A percentile compares a stretch with the other conserved stretches of the same genome.
Conservation (phyloP, 306 rosid species). For the Corylus americana region DNA sequence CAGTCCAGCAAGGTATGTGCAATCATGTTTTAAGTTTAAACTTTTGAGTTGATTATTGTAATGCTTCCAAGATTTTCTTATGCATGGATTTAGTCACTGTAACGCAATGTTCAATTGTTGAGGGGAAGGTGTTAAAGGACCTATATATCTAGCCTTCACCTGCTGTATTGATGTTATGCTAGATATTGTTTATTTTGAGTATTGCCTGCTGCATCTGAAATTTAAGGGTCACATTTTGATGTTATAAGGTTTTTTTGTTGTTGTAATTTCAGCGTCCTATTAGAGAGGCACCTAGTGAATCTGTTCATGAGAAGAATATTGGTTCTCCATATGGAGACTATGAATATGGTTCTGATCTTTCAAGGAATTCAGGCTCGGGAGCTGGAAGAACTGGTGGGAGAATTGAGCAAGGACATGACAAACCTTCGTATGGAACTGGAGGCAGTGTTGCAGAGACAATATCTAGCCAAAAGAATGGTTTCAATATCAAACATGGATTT, state of each 20-base stretch:
- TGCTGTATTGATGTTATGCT: neutral
- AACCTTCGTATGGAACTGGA: constrained; percentile 55
- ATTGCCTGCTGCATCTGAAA: neutral
- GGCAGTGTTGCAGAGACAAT: constrained; percentile 43
- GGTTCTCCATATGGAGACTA: constrained; percentile 48
- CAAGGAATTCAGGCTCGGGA: constrained; percentile 50
- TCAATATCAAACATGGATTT: constrained; percentile 48
- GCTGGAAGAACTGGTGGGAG: constrained; percentile 46
- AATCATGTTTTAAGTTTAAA: constrained; percentile 17
- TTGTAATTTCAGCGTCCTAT: constrained; percentile 44
- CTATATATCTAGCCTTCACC: neutral
- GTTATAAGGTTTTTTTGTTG: neutral
- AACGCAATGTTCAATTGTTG: neutral
- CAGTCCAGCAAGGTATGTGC: constrained; percentile 72
- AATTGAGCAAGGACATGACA: constrained; percentile 58
- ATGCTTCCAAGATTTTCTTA: neutral
- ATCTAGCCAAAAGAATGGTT: constrained; percentile 71
- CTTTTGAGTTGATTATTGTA: neutral
- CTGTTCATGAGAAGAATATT: constrained; percentile 57
- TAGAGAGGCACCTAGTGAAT: constrained; percentile 46
- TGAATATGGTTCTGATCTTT: constrained; percentile 52
- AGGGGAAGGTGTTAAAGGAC: neutral
- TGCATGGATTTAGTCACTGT: neutral
- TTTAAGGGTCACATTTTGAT: neutral
- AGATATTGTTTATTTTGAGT: neutral